Percentiles rank a stretch among this genome's conserved stretches.
These are phyloP conservation scores for Melastoma malabathricum DNA, from an alignment of 345 rosid genomes.

Conservation along the genomic window DNA sequence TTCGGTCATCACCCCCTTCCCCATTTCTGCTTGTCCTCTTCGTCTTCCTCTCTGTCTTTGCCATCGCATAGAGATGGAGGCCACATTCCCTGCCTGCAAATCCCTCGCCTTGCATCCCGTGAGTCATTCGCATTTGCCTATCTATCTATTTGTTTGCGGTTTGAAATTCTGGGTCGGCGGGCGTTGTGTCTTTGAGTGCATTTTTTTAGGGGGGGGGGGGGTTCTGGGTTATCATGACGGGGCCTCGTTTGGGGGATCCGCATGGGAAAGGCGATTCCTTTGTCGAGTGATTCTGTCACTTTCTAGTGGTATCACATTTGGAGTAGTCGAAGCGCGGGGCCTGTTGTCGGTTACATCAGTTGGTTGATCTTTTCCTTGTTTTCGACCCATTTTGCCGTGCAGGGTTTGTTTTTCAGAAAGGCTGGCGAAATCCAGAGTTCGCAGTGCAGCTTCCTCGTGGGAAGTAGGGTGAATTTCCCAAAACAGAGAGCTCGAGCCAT, in stretches of 20 bases:
- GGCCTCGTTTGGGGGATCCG: too few species aligned
- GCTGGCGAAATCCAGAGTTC: conserved; percentile 36
- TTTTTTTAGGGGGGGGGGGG: too few species aligned
- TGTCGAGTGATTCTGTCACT: too few species aligned
- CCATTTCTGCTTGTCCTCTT: too few species aligned
- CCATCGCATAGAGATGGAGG: conserved; percentile 34
- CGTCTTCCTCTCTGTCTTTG: neutral
- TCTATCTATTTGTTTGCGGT: neutral
- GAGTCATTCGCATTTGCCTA: neutral
- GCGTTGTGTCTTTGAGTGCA: too few species aligned
- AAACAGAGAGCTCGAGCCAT: conserved; percentile 27
- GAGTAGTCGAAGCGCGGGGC: too few species aligned
- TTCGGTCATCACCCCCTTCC: neutral
- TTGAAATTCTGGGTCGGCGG: neutral
- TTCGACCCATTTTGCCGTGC: neutral
- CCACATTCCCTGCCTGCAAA: conserved; percentile 51
- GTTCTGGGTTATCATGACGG: too few species aligned
- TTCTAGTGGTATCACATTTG: too few species aligned
- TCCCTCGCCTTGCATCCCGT: conserved; percentile 24
- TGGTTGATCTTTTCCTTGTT: too few species aligned
- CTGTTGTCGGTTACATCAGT: too few species aligned
- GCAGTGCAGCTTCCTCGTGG: conserved; percentile 52
- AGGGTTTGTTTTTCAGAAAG: conserved; percentile 42
- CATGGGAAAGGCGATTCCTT: too few species aligned
- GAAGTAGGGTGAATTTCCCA: conserved; percentile 39